Conservation (phyloP, 495 filamentous ascomycete genomes). For the Penicillium steckii region DNA sequence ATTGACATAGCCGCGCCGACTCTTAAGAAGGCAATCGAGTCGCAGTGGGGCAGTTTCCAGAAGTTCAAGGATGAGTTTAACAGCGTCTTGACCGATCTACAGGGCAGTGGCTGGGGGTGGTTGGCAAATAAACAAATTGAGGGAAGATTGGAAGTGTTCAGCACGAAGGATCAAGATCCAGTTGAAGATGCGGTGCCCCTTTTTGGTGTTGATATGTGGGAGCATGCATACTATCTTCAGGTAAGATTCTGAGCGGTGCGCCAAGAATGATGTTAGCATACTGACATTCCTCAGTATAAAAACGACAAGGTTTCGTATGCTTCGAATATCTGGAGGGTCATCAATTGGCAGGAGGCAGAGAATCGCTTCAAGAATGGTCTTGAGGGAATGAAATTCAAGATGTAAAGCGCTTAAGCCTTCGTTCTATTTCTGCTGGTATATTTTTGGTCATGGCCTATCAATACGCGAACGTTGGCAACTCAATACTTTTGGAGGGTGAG, state of each 20-base stretch:
- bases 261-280: not conserved
- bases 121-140: conserved; percentile 71
- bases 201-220: conserved; percentile 96
- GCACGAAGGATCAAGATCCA: conserved; percentile 87
- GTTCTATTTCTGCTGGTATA: too few relatives aligned
- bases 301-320: conserved; percentile 98
- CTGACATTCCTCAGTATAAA: conserved; percentile 63
- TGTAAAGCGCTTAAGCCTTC: not conserved
- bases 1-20: conserved; percentile 54
- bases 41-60: conserved; percentile 68
- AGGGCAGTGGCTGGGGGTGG: conserved; percentile 96
- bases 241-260: conserved; percentile 27
- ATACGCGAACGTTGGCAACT: too few relatives aligned
- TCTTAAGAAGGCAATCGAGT: conserved; percentile 59
- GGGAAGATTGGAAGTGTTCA: conserved; percentile 65
- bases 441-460: too few relatives aligned
- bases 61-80: conserved; percentile 68
- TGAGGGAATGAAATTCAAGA: conserved; percentile 18
- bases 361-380: conserved; percentile 58
- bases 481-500: too few relatives aligned
- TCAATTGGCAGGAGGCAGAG: conserved; percentile 94
- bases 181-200: conserved; percentile 73
- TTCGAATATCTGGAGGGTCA: conserved; percentile 87
- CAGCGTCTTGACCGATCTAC: conserved; percentile 74
- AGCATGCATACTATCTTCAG: conserved; percentile 72